phyloP scores from a whole-genome alignment of 2,329 filamentous ascomycete genomes.

The Clonostachys rhizophaga region DNA sequence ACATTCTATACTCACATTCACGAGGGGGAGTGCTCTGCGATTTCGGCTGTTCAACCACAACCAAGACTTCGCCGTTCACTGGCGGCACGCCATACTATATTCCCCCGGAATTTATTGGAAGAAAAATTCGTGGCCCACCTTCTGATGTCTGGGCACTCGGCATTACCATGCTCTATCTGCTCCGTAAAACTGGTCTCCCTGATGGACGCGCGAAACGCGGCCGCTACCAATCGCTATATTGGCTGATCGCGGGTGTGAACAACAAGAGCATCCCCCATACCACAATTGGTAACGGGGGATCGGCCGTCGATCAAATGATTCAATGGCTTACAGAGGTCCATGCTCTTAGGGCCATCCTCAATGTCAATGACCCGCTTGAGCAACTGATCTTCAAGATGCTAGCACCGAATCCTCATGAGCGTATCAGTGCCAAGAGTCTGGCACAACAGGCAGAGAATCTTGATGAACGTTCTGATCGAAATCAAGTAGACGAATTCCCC shows the following conservation, averaged over 20 bases:
- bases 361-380: slow-evolving; percentile 42
- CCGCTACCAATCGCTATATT: slow-evolving; percentile 47
- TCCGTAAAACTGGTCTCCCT: slow-evolving; percentile 50
- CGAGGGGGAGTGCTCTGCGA: slow-evolving; percentile 57
- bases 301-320: slow-evolving; percentile 47
- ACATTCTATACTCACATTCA: slow-evolving; percentile 54
- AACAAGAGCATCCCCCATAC: slow-evolving; percentile 21
- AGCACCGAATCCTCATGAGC: slow-evolving; percentile 40
- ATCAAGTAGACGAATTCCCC: slow-evolving; percentile 49
- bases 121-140: slow-evolving; percentile 45
- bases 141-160: slow-evolving; percentile 58
- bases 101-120: slow-evolving; percentile 55
- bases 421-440: slow-evolving; percentile 27
- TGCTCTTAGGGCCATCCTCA: slow-evolving; percentile 40
- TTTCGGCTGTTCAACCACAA: slow-evolving; percentile 50
- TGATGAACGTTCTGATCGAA: too few relatives aligned
- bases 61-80: slow-evolving; percentile 36
- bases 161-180: slow-evolving; percentile 55
- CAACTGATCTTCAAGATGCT: slow-evolving; percentile 49
- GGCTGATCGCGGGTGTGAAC: slow-evolving; percentile 54
- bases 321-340: slow-evolving; percentile 50
- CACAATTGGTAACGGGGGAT: slow-evolving; percentile 27
- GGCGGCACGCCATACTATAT: slow-evolving; percentile 60
- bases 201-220: slow-evolving; percentile 42
- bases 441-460: too few relatives aligned